Percentiles rank a stretch among this genome's conserved stretches.
Evolutionary conservation across 768 basidiomycete species (phyloP).

Genomic region (Rhizopogon roseolus): DNA sequence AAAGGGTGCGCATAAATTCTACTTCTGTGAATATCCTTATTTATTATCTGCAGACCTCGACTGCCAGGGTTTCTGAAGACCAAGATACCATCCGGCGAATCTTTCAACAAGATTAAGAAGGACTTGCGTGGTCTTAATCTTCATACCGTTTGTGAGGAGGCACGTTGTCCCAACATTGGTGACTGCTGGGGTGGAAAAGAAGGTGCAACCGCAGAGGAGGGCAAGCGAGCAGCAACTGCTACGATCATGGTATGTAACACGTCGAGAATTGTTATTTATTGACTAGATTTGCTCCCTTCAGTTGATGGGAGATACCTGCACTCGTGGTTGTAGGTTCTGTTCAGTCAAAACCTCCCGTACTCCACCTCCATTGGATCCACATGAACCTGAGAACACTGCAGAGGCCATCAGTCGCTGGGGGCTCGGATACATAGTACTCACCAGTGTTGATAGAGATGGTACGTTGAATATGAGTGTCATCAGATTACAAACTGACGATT

Average conservation of each 20-base stretch:
- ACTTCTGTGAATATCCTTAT: slow-evolving; percentile 1
- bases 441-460: slow-evolving; percentile 97
- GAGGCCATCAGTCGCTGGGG: slow-evolving; percentile 99
- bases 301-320: slow-evolving; percentile 99
- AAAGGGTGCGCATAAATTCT: slow-evolving; percentile 41
- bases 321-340: slow-evolving; percentile 95
- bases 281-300: slow-evolving; percentile 26
- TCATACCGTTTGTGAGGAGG: slow-evolving; percentile 98
- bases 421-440: slow-evolving; percentile 94
- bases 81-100: slow-evolving; percentile 82
- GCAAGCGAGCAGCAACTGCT: slow-evolving; percentile 83
- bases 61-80: slow-evolving; percentile 88
- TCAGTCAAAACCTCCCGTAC: slow-evolving; percentile 90
- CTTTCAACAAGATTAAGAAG: slow-evolving; percentile 90
- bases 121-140: slow-evolving; percentile 88
- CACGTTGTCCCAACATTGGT: slow-evolving; percentile 98
- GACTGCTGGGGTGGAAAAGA: slow-evolving; percentile 96
- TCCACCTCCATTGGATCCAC: slow-evolving; percentile 89
- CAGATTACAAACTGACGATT: background rate
- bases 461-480: slow-evolving; percentile 16
- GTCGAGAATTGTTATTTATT: background rate
- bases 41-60: slow-evolving; percentile 53
- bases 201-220: slow-evolving; percentile 60
- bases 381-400: slow-evolving; percentile 97
- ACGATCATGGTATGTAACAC: slow-evolving; percentile 84